Evolutionary conservation across 2,329 filamentous ascomycete species (phyloP).

Genomic region (Colletotrichum tropicale): DNA sequence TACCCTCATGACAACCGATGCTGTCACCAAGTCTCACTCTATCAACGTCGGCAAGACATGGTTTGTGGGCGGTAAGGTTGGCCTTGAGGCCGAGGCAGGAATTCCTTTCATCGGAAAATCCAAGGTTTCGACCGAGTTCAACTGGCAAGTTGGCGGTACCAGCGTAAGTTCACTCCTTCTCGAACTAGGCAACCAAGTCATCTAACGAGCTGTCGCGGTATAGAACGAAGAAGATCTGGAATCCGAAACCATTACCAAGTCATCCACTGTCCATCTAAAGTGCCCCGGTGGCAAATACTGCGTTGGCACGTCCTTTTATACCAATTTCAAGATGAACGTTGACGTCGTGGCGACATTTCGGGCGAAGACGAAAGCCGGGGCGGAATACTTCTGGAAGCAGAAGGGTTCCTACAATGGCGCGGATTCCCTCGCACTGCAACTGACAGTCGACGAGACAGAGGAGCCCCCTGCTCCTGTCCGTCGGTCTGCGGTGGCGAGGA

Average conservation of each 20-base stretch:
- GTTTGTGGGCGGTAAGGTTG: background rate
- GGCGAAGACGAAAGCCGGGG: background rate
- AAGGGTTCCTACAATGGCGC: background rate
- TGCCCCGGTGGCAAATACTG: conserved; percentile 19
- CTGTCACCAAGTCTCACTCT: background rate
- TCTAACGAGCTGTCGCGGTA: background rate
- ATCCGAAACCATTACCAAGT: background rate
- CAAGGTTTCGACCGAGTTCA: background rate
- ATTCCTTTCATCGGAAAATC: background rate
- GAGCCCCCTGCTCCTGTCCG: background rate
- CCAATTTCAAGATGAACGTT: conserved; percentile 12
- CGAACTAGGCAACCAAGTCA: background rate
- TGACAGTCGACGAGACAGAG: conserved; percentile 6
- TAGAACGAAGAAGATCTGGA: background rate
- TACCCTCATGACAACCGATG: background rate
- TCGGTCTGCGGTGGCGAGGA: background rate
- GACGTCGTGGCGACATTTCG: conserved; percentile 4
- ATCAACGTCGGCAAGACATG: background rate
- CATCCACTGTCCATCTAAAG: background rate
- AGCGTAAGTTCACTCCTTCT: background rate
- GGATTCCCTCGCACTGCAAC: conserved; percentile 12
- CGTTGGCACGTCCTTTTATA: conserved; percentile 11
- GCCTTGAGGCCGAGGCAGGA: background rate
- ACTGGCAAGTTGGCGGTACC: background rate
- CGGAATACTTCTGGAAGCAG: background rate